Conservation (phyloP, 2,329 filamentous ascomycete genomes). For the Calonectria henricotiae region DNA sequence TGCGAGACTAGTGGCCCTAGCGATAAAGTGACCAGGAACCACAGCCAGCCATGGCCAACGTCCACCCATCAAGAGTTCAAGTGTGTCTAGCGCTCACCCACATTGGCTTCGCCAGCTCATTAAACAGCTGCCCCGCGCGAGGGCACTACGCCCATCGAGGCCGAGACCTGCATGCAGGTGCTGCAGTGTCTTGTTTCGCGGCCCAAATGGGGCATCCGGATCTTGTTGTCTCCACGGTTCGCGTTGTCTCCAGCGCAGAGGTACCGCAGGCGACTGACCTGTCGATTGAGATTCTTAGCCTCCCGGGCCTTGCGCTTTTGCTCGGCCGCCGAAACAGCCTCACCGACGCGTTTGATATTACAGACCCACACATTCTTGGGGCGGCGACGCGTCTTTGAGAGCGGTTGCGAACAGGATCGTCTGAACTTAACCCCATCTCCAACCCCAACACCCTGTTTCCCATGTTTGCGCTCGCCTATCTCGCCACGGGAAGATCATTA, state of each 20-base stretch:
- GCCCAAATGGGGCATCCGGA: conserved; percentile 25
- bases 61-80: conserved; percentile 12
- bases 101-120: conserved; percentile 42
- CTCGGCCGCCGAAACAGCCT: conserved; percentile 44
- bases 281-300: conserved; percentile 35
- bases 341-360: conserved; percentile 51
- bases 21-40: conserved; percentile 28
- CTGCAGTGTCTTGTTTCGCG: conserved; percentile 25
- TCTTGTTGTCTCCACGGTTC: conserved; percentile 39
- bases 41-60: conserved; percentile 4
- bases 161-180: conserved; percentile 38
- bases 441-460: conserved; percentile 23
- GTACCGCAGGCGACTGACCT: conserved; percentile 44
- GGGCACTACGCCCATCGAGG: conserved; percentile 23
- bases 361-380: conserved; percentile 29
- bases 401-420: conserved; percentile 21
- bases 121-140: conserved; percentile 37
- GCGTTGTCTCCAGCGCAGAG: conserved; percentile 26
- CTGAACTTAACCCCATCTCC: conserved; percentile 31
- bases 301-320: conserved; percentile 39
- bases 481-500: conserved; percentile 51
- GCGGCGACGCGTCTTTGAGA: conserved; percentile 33
- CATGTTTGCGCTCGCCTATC: conserved; percentile 50
- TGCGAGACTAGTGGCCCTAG: conserved; percentile 17
- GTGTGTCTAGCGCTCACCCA: conserved; percentile 33